Conservation (phyloP, 1,284 basidiomycete genomes). For the Coriolopsis trogii region DNA sequence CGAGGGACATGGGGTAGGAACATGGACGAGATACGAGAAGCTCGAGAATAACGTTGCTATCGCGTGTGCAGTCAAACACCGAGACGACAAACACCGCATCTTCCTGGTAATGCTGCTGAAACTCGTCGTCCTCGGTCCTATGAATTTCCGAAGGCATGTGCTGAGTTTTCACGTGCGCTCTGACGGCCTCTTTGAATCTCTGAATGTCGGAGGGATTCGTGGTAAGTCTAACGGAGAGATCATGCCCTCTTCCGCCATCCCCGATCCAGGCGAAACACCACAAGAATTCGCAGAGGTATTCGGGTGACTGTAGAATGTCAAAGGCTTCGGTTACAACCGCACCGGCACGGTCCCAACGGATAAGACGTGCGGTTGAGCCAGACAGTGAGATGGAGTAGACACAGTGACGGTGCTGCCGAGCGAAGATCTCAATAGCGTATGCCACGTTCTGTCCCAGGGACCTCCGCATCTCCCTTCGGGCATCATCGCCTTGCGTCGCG, state of each 20-base stretch:
- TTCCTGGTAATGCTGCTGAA: neutral
- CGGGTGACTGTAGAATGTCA: neutral
- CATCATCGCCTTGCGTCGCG: neutral
- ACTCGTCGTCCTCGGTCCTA: neutral
- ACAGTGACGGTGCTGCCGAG: neutral
- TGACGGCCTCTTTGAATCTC: neutral
- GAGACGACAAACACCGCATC: neutral
- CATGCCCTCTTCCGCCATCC: neutral
- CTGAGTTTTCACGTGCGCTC: neutral
- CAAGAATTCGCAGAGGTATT: neutral
- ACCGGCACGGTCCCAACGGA: slow-evolving; percentile 3
- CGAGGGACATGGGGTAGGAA: neutral
- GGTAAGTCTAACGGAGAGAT: neutral
- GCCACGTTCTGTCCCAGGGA: neutral
- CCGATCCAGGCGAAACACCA: neutral
- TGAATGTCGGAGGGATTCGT: neutral
- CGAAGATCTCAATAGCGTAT: neutral
- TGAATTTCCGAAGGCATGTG: too few species aligned
- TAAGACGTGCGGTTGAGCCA: neutral
- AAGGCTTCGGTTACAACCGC: neutral
- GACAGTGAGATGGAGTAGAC: neutral
- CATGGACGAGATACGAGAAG: neutral
- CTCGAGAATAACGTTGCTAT: neutral
- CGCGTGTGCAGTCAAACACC: neutral
- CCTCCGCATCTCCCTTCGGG: neutral